These are phyloP conservation scores for Diversispora epigaea DNA, from an alignment of 192 early-diverging fungal genomes.

Conservation along the genomic window DNA sequence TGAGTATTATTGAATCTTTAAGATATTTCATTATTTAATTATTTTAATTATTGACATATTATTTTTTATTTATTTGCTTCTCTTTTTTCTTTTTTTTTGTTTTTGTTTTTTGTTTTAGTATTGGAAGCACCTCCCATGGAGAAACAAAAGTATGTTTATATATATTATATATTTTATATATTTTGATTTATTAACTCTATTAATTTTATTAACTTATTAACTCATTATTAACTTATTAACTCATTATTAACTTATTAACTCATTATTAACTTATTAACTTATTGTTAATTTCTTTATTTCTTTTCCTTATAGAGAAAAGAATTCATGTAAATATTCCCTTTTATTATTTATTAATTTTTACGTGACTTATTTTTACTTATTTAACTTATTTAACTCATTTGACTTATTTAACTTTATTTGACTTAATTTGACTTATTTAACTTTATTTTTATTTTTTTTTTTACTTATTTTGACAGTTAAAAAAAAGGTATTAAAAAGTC, in stretches of 20 bases:
- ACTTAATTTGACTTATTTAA: neutral
- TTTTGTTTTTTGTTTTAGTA: neutral
- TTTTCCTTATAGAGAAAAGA: slow-evolving; percentile 4
- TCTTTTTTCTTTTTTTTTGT: too few relatives aligned
- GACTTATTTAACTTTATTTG: neutral
- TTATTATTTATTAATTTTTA: neutral
- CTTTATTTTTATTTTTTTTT: too few relatives aligned
- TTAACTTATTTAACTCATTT: too few relatives aligned
- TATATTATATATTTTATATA: neutral
- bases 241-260: too few relatives aligned
- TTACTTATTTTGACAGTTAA: neutral
- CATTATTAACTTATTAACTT: neutral
- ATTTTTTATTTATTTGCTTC: neutral
- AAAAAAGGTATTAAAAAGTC: slow-evolving; percentile 1
- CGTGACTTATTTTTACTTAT: too few relatives aligned
- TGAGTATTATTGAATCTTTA: slow-evolving; percentile 1
- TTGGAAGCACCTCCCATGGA: too few relatives aligned
- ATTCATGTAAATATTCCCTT: slow-evolving; percentile 9
- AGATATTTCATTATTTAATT: neutral
- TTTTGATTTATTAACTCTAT: neutral
- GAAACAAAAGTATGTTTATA: too few relatives aligned
- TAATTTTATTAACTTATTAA: too few relatives aligned
- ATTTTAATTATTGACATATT: neutral
- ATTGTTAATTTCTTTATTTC: neutral
- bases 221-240: too few relatives aligned